Evolutionary conservation across 768 basidiomycete genomes (phyloP), one percentile per base, ranked within the genome.

Genomic region (Boletus rubropictus): DNA sequence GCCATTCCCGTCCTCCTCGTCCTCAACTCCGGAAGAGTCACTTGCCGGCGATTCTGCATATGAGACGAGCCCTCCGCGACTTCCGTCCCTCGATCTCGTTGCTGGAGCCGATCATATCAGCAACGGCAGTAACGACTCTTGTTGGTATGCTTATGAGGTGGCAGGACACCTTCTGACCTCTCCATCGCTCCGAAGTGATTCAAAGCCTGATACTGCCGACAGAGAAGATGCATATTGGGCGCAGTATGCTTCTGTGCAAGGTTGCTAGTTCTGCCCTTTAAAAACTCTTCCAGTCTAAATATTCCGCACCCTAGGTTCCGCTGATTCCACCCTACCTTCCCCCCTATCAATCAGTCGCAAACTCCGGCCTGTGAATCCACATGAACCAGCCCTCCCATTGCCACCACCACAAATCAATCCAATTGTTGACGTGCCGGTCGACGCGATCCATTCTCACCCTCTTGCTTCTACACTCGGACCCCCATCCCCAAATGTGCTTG

Each of bases 191-290:
- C 41, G 53, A 65, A 45, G 50, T 50, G 39, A 63, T 61, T 40
- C 31, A 17, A 36, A 38, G 11, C 15, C 25, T 10, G 44, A 39
- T 28, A 18, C 8, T 18, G 54, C 57, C 1, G 61, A 60, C 29
- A 52, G 43, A 34, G 77, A 79, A 50, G 86, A 86, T 49, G 82
- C 82, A 6, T 88, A 88, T 55, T 88, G 86, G 86, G 84, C 83
- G 21, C 82, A 75, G 51, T 88, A 88, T 61, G 70, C 82, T 25
- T 70, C 72, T 17, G 74, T 87, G 7, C 84, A 88, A 64, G 86
- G 86, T 85, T 46, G 18, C 35, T 52, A 52, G 27, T 28, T 6
- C 56, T 67, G n/a, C 44, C 43, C 38, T 35, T 22, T 36, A 17
- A 41, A 33, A 39, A 33, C 46, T 21, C 22, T 50, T 42, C 24